Evolutionary conservation across 108 stramenopile species (phyloP).

Genomic region (Pseudonitzschia multiseries): DNA sequence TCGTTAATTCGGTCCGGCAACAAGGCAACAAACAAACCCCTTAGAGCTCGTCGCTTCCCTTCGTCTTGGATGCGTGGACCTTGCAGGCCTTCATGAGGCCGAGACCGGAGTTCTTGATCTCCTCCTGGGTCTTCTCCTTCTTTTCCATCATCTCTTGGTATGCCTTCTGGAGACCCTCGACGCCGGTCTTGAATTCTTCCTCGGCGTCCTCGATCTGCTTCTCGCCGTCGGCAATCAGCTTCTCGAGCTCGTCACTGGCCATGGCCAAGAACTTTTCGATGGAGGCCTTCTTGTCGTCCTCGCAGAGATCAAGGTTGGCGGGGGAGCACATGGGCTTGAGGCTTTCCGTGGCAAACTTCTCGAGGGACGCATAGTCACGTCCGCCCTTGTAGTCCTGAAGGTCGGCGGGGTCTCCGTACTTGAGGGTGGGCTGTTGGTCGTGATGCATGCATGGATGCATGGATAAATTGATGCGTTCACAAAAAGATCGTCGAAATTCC

Average conservation of each 20-base stretch:
- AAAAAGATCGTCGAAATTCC: no score
- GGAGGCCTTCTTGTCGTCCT: slow-evolving; percentile 71
- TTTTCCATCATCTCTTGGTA: slow-evolving; percentile 58
- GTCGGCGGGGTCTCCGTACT: slow-evolving; percentile 68
- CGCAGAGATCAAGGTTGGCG: slow-evolving; percentile 74
- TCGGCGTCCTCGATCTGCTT: slow-evolving; percentile 70
- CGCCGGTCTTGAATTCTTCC: slow-evolving; percentile 62
- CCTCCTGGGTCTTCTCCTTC: slow-evolving; percentile 74
- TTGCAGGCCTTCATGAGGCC: slow-evolving; percentile 89
- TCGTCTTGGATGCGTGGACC: slow-evolving; percentile 36
- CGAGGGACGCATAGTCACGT: slow-evolving; percentile 63
- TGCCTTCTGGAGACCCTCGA: slow-evolving; percentile 67
- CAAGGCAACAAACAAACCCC: background rate
- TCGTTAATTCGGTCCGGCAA: background rate
- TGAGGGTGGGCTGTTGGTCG: slow-evolving; percentile 59
- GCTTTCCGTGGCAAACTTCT: slow-evolving; percentile 71
- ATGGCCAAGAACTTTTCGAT: slow-evolving; percentile 74
- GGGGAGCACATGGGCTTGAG: slow-evolving; percentile 67
- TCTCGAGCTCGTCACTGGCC: slow-evolving; percentile 49
- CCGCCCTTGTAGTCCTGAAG: slow-evolving; percentile 87
- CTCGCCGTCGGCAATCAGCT: slow-evolving; percentile 63
- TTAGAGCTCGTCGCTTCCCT: slow-evolving; percentile 68
- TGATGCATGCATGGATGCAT: background rate
- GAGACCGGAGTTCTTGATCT: slow-evolving; percentile 64
- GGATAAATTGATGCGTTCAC: background rate